Evolutionary conservation across 1,139 yeast genomes (phyloP), one percentile per base, ranked within the genome.

Genomic region (Candida frijolesensis): DNA sequence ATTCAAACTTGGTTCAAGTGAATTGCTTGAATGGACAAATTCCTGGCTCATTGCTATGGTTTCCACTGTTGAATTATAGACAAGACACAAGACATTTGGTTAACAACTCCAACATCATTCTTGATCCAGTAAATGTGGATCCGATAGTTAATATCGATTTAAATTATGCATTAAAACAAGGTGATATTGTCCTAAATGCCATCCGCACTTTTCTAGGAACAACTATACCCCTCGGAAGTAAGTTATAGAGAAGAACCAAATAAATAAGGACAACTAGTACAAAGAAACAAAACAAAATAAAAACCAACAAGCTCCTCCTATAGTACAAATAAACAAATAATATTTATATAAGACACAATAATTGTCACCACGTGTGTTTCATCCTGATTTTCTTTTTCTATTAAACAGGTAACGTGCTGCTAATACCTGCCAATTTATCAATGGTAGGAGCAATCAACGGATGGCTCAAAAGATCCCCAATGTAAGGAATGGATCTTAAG

Each of bases 391-490:
- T 18, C 27, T 18, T 9, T 4, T 30, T 39, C 33, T 33, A 25
- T 50, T 46, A 56, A 42, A 56, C 59, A 11, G 81, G 80, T 51
- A 76, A 71, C 15, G 78, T 71, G 55, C 73, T 73, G 44, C 40
- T 55, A 46, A 76, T 64, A 19, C 81, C 80, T 2, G 81, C 80
- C 40, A 74, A 62, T 56, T 78, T 67, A 60, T 76, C 79, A 48
- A 76, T 70, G 35, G 77, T 81, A 15, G 98, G 98, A 1, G 97
- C 97, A 44, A 94, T 70, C 14, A 73, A 68, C 1, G 98, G 98
- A 64, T 87, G 84, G 45, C 94, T 85, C 55, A 94, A 79, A 7
- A 91, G 56, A 41, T 96, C 95, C 0, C 99, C 99, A 54, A 94
- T 84, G 51, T 89, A 67, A 2, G 99, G 99, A 62, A 94, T 71